Conservation (phyloP, 2,329 filamentous ascomycete genomes). For the Epichloe sylvatica region DNA sequence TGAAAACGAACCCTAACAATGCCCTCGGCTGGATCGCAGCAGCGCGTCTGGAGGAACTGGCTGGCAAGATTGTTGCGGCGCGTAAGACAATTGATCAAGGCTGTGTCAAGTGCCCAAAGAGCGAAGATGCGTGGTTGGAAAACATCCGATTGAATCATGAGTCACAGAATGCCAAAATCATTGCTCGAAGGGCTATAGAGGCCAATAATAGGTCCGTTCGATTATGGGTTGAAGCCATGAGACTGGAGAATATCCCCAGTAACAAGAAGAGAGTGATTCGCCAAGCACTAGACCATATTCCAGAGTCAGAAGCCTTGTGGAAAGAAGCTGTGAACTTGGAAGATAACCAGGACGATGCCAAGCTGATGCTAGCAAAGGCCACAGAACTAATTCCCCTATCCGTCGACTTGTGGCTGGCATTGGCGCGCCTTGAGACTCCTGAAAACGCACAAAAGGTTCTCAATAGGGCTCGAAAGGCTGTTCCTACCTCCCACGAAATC, state of each 20-base stretch:
- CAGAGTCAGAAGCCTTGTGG: constrained; percentile 93
- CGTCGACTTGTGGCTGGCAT: constrained; percentile 86
- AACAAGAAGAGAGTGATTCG: constrained; percentile 88
- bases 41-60: constrained; percentile 79
- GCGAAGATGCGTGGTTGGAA: constrained; percentile 90
- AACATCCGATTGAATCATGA: constrained; percentile 81
- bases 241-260: constrained; percentile 65
- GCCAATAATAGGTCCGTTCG: constrained; percentile 78
- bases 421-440: constrained; percentile 76
- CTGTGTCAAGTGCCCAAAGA: constrained; percentile 83
- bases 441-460: constrained; percentile 90
- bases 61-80: constrained; percentile 80
- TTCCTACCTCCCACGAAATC: constrained; percentile 85
- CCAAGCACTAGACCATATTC: constrained; percentile 82
- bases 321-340: constrained; percentile 94
- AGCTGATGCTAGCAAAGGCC: constrained; percentile 79
- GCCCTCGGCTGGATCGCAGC: constrained; percentile 93
- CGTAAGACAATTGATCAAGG: constrained; percentile 78
- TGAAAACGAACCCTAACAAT: constrained; percentile 92
- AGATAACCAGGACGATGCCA: constrained; percentile 77
- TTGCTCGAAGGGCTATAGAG: constrained; percentile 85
- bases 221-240: constrained; percentile 92
- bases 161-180: constrained; percentile 84
- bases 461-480: constrained; percentile 86
- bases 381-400: constrained; percentile 90